These are phyloP conservation scores for Colletotrichum aenigma DNA, from an alignment of 2,329 filamentous ascomycete species.

Conservation along the genomic window DNA sequence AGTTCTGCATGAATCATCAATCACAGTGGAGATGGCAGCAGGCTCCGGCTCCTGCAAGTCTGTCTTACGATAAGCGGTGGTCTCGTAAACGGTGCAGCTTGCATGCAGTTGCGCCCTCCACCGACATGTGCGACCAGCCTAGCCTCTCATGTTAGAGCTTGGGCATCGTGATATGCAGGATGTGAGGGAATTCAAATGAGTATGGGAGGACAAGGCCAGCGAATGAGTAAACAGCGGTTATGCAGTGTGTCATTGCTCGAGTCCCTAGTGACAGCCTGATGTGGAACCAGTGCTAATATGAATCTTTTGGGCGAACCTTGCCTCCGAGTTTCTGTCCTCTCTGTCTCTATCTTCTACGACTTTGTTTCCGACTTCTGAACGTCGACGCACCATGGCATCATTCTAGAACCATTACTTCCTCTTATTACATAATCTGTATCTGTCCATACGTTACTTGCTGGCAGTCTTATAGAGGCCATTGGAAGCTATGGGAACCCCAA, in stretches of 20 bases:
- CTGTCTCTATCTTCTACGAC: background rate
- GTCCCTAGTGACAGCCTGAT: background rate
- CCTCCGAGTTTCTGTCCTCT: background rate
- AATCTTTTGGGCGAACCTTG: background rate
- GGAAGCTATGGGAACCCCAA: too few species aligned
- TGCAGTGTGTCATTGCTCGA: background rate
- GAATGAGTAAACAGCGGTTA: background rate
- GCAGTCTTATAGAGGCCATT: too few species aligned
- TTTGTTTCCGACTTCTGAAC: background rate
- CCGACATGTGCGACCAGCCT: background rate
- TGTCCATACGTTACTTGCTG: too few species aligned
- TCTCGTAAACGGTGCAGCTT: background rate
- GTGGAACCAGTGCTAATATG: background rate
- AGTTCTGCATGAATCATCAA: background rate
- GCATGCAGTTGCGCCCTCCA: background rate
- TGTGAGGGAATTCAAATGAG: background rate
- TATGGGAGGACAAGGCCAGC: background rate
- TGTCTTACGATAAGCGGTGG: background rate
- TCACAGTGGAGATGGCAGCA: background rate
- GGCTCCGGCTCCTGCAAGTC: background rate
- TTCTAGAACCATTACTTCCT: too few species aligned
- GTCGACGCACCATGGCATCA: too few species aligned
- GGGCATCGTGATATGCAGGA: background rate
- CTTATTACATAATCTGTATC: too few species aligned
- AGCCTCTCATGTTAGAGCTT: background rate